Evolutionary conservation across 768 basidiomycete genomes (phyloP).

Genomic region (Suillus discolor): DNA sequence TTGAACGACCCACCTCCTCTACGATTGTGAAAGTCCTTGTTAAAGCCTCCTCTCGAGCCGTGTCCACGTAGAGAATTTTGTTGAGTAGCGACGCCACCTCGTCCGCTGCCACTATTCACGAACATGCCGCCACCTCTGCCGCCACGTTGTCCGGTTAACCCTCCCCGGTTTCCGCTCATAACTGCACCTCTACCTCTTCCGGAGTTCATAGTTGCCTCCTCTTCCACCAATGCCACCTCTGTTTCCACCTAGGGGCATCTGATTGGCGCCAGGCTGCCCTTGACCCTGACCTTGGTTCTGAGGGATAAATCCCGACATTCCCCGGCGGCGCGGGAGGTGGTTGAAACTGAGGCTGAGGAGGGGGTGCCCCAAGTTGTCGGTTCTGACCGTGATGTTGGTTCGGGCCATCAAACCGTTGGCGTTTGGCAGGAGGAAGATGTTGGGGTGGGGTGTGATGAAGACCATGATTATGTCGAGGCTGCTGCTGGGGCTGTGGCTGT

Average conservation of each 20-base stretch:
- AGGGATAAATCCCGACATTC: conserved; percentile 24
- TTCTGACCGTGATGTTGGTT: conserved; percentile 42
- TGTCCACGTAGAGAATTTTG: conserved; percentile 61
- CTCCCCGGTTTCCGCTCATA: conserved; percentile 47
- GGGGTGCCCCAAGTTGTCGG: conserved; percentile 43
- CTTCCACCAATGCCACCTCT: conserved; percentile 50
- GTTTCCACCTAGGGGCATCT: conserved; percentile 41
- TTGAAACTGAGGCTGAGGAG: conserved; percentile 64
- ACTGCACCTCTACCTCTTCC: conserved; percentile 51
- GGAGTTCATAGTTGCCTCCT: conserved; percentile 37
- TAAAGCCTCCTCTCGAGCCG: conserved; percentile 66
- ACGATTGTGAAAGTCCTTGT: conserved; percentile 65
- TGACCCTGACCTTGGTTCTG: conserved; percentile 31
- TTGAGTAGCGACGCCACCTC: conserved; percentile 44
- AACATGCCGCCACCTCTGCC: conserved; percentile 41
- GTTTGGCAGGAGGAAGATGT: conserved; percentile 89
- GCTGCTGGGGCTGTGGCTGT: conserved; percentile 41
- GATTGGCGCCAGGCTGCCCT: conserved; percentile 47
- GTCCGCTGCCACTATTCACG: conserved; percentile 39
- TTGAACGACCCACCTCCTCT: conserved; percentile 62
- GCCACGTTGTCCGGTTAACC: conserved; percentile 42
- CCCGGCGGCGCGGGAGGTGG: conserved; percentile 32
- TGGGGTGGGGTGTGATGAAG: conserved; percentile 70
- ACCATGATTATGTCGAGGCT: conserved; percentile 50
- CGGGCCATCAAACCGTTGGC: conserved; percentile 86